Evolutionary conservation across 441 rosid species (phyloP).

Genomic region (Brassica hybrid): DNA sequence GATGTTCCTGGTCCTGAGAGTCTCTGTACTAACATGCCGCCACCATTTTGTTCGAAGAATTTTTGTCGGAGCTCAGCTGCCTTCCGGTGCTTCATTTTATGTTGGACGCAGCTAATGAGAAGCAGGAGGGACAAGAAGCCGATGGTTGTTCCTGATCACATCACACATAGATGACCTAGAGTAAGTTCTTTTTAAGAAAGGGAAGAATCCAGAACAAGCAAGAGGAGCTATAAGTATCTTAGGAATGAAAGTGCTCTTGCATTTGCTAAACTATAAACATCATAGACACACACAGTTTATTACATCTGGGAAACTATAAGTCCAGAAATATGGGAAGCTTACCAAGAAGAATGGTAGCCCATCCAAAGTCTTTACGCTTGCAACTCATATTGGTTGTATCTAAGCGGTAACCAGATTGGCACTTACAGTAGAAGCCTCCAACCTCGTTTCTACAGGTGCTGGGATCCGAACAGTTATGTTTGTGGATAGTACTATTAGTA

Average conservation of each 20-base stretch:
- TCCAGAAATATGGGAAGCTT: background rate
- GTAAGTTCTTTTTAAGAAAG: background rate
- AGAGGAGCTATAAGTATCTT: no score
- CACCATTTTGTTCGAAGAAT: slow-evolving; percentile 30
- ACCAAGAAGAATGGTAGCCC: background rate
- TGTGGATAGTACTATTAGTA: background rate
- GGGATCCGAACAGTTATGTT: background rate
- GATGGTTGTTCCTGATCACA: slow-evolving; percentile 22
- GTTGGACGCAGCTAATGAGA: background rate
- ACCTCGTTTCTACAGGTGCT: background rate
- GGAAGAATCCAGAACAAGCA: no score
- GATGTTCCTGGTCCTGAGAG: slow-evolving; percentile 33
- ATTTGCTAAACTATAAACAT: background rate
- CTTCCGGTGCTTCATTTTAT: background rate
- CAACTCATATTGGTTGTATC: background rate
- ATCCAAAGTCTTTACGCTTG: background rate
- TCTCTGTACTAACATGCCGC: slow-evolving; percentile 20
- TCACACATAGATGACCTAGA: background rate
- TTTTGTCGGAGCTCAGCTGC: slow-evolving; percentile 1
- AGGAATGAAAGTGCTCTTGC: no score
- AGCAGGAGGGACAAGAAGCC: slow-evolving; percentile 28
- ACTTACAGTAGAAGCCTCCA: background rate
- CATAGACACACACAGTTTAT: background rate
- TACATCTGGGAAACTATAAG: background rate
- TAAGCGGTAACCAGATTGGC: background rate